These are phyloP conservation scores for Mycosarcoma mackinlayi DNA, from an alignment of 1,284 basidiomycete genomes.

Conservation along the genomic window DNA sequence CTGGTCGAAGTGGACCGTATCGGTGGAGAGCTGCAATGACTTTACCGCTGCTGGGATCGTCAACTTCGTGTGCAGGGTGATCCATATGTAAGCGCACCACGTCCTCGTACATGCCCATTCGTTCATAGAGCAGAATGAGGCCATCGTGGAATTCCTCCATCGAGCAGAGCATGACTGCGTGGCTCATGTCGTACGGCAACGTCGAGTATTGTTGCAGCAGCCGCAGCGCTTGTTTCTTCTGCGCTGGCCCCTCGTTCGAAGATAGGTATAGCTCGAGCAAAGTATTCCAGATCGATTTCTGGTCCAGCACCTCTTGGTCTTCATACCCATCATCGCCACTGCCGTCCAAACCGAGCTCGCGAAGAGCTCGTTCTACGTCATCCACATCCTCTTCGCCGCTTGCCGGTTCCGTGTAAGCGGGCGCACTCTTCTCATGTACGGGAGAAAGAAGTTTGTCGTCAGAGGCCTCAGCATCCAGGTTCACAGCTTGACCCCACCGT, in stretches of 20 bases:
- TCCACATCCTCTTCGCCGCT: slow-evolving; percentile 13
- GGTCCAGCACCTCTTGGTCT: slow-evolving; percentile 76
- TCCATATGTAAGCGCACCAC: slow-evolving; percentile 88
- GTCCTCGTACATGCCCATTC: slow-evolving; percentile 94
- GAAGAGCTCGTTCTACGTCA: slow-evolving; percentile 25
- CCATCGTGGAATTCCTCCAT: slow-evolving; percentile 83
- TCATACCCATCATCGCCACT: slow-evolving; percentile 69
- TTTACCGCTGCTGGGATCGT: slow-evolving; percentile 70
- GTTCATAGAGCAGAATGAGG: slow-evolving; percentile 89
- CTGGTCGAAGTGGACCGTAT: slow-evolving; percentile 79
- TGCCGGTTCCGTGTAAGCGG: slow-evolving; percentile 18
- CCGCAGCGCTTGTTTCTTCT: slow-evolving; percentile 39
- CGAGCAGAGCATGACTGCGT: slow-evolving; percentile 92
- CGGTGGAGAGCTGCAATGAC: slow-evolving; percentile 79
- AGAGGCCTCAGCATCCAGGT: slow-evolving; percentile 63
- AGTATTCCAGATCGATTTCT: slow-evolving; percentile 93
- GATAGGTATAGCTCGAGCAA: slow-evolving; percentile 91
- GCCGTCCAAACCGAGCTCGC: slow-evolving; percentile 23
- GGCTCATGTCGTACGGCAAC: slow-evolving; percentile 86
- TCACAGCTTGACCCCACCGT: slow-evolving; percentile 83
- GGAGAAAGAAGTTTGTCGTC: slow-evolving; percentile 11
- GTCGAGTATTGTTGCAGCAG: slow-evolving; percentile 54
- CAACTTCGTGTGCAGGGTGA: no score
- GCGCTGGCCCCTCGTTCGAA: slow-evolving; percentile 64
- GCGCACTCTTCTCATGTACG: slow-evolving; percentile 2